These are phyloP conservation scores for Cicer chorassanicum DNA, from an alignment of 306 rosid species.

Conservation along the genomic window DNA sequence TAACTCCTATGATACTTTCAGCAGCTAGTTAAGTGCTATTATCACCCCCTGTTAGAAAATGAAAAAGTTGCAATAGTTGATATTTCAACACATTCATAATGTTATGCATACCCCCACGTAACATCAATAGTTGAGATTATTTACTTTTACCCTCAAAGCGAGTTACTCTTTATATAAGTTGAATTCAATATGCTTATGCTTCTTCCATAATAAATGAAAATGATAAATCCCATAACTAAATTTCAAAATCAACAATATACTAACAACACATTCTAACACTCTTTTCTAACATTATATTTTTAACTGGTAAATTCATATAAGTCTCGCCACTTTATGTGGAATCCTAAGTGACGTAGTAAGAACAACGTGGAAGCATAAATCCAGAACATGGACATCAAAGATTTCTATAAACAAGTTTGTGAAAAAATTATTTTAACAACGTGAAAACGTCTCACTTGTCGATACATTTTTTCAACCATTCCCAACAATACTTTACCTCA, in stretches of 20 bases:
- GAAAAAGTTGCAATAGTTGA: not conserved
- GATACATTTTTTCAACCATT: not conserved
- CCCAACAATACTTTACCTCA: slow-evolving; percentile 1
- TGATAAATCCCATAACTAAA: slow-evolving; percentile 45
- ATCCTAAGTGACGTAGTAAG: not conserved
- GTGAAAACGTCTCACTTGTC: not conserved
- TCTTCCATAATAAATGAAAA: not conserved
- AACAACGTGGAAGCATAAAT: not conserved
- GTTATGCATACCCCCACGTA: not conserved
- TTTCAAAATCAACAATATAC: too few species aligned
- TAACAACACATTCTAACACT: too few species aligned
- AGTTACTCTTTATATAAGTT: not conserved
- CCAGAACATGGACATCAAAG: slow-evolving; percentile 11
- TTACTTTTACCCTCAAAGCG: not conserved
- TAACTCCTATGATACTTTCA: too few species aligned
- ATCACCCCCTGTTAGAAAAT: not conserved
- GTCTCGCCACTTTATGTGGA: too few species aligned
- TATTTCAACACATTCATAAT: too few species aligned
- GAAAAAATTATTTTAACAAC: slow-evolving; percentile 29
- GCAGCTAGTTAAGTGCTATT: not conserved
- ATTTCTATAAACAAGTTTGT: slow-evolving; percentile 30
- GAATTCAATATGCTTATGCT: not conserved
- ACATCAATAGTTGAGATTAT: not conserved
- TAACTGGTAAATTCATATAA: too few species aligned
- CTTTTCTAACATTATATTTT: too few species aligned